Base-by-base conservation (phyloP, 108 stramenopile species). In the Nitzschia inconspicua region DNA sequence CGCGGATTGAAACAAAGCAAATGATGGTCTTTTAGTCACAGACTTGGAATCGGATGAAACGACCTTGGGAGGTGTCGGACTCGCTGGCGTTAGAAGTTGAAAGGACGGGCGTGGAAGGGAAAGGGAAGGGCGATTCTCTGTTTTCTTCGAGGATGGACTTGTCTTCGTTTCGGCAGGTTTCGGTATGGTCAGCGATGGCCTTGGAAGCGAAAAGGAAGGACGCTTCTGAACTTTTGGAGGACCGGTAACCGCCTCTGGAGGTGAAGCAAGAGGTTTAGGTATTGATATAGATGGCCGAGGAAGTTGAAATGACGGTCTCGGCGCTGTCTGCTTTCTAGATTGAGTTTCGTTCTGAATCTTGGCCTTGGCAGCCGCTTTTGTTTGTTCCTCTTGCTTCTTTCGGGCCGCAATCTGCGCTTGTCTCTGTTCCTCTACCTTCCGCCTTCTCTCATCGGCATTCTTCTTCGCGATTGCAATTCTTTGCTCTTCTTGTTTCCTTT, bases 341-440 rank as follows among this genome's bases (percentile, higher is more conserved):
- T 46, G 58, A 7, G 29, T 18, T 25, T 44, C 48, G 29, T 43
- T 46, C 47, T n/a, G 41, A 26, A 61, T 53, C 14, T 20, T 30
- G 13, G 41, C 51, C 26, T 54, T 66, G 29, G 43, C 66, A 3
- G 65, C 63, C 37, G 57, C 63, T 18, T 54, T 53, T 3, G 24
- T 48, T 3, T 25, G 20, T 41, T 24, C 54, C 42, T 55, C 41
- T n/a, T 47, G 49, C 2, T 60, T 29, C 16, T 51, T 52, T 47
- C 34, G 51, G 48, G 59, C 58, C 31, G n/a, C n/a, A n/a, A n/a
- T 60, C 34, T 46, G 32, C 50, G 54, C 36, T 51, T 42, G 30
- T 49, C 51, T 56, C 51, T 4, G 55, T 35, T 32, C 25, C 34
- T 40, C 50, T 60, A 29, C 62, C 53, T 41, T 41, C 56, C 23